Base-by-base conservation (phyloP, 345 rosid genomes). In the Durio zibethinus region DNA sequence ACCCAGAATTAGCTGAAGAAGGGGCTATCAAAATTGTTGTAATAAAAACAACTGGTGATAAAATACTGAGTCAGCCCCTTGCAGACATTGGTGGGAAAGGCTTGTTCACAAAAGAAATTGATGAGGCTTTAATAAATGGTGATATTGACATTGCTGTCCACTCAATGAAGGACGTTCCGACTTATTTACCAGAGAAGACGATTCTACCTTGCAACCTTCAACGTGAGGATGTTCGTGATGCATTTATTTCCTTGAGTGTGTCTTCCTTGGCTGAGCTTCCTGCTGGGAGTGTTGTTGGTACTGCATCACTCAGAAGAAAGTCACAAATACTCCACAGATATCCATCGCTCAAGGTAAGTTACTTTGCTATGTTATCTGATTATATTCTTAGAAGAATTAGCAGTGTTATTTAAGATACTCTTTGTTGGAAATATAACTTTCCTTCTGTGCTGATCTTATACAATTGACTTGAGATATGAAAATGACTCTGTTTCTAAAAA, bases 21-120 rank as follows among this genome's bases (percentile, higher is more conserved):
- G 97, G 99, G 74, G 99, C 97, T 23, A 88, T 96, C 52, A 81
- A 93, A 73, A 92, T 96, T 48, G 98, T 92, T 83, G 88, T 93
- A 61, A 96, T 96, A 61, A 93, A 96, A 84, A 96, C 99, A 43
- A 96, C 99, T 0, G 98, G 99, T 76, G 99, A 93, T 82, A 92
- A 96, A 83, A 93, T 96, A 64, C 86, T 91, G 27, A 82, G 88
- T 33, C 97, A 93, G 78, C 99, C 99, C 10, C 98, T 96, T 72
- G 98, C 99, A 43, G 98, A 96, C 78, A 96, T 96, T 20, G 99
- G 99, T 75, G 99, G 99, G 72, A 96, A 96, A 86, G 99, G 99
- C 15, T 85, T 96, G 64, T 96, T 96, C 84, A 93, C 99, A 1
- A 96, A 93, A 81, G 99, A 96, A 77, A 96, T 96, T 53, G 98